Base-by-base conservation (phyloP, 2,329 filamentous ascomycete genomes). In the Coniochaeta sp. region DNA sequence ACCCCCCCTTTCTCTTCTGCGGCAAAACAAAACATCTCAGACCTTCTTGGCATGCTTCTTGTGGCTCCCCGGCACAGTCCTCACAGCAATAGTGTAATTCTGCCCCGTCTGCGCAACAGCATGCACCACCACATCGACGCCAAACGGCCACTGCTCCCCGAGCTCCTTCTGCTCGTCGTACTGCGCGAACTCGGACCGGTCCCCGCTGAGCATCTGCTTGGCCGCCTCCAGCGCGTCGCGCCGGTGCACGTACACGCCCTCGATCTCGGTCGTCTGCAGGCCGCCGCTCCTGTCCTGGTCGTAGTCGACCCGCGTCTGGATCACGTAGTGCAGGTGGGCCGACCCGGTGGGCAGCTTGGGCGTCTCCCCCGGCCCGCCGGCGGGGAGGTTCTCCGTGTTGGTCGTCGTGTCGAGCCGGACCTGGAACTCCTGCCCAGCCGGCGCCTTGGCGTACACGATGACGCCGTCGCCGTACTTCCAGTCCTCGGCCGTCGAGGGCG, bases 261-360 rank as follows among this genome's bases (percentile, higher is more conserved):
- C 69, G 50, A 80, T 74, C 61, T 76, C 70, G 24, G 71, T 73
- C 4, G 62, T 65, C 47, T 52, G 47, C 24, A n/a, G 1, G 4
- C 9, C 24, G 9, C 47, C 47, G 38, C 72, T 72, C 19, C 72
- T 72, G 61, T 76, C 75, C 40, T 67, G 66, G 59, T 73, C 72
- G 67, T 78, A 77, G 66, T 78, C 69, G 34, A 75, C 69, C n/a
- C 66, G 71, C 6, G 73, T 77, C 65, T 78, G 75, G 58, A 79
- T 60, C 14, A 79, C 72, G 65, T 76, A 76, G 62, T 76, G 71
- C 60, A 79, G 67, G 44, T 69, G 65, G 3, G 69, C 62, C 22
- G 66, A 64, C 6, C 65, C 67, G n/a, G 63, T 54, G 12, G 67
- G 68, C 16, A 73, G 64, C 1, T 63, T 16, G 1, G 61, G 40